Base-by-base conservation (phyloP, 805 yeast species). In the Wickerhamiella azymoides region DNA sequence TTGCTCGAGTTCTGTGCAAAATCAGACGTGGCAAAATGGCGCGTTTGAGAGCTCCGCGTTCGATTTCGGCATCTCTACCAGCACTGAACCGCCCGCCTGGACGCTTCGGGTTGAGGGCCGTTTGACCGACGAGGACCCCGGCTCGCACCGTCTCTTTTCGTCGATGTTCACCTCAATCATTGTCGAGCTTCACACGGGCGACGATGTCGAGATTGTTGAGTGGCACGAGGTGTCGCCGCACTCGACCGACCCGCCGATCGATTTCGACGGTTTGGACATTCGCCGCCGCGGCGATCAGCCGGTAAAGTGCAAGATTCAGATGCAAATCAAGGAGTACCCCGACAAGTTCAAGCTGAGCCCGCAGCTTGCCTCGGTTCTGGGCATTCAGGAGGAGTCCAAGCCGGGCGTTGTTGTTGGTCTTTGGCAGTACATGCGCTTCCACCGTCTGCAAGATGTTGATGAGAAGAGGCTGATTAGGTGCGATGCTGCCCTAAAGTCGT, bases 251-350 rank as follows among this genome's bases (percentile, higher is more conserved):
- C 57, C 55, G 43, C 55, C 55, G 13, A 73, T 72, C 0, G 76
- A 77, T 45, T 89, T 89, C 60, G 97, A 92, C 62, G 96, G 94
- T 1, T 64, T 92, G 47, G 96, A 88, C 58, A 74, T 92, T 47
- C 81, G 81, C 57, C 76, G 98, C 56, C 67, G 72, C 14, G 97
- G 97, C 2, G 64, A 69, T 19, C 71, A 70, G 48, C 78, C 78
- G 47, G 66, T 88, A 41, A 70, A 74, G 39, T 76, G 83, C 42
- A 76, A 76, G 47, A 78, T 92, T 47, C 82, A 85, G 4, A 71
- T 92, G 47, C 88, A 88, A 64, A 79, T 85, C 45, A 83, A 82
- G 57, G 83, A 80, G 55, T 75, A 72, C 49, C 84, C 94, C 6
- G 72, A 78, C 36, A 73, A 73, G 53, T 71, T 80, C 46, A 74